Base-by-base conservation (phyloP, 2,329 filamentous ascomycete species). In the Emergomyces orientalis region DNA sequence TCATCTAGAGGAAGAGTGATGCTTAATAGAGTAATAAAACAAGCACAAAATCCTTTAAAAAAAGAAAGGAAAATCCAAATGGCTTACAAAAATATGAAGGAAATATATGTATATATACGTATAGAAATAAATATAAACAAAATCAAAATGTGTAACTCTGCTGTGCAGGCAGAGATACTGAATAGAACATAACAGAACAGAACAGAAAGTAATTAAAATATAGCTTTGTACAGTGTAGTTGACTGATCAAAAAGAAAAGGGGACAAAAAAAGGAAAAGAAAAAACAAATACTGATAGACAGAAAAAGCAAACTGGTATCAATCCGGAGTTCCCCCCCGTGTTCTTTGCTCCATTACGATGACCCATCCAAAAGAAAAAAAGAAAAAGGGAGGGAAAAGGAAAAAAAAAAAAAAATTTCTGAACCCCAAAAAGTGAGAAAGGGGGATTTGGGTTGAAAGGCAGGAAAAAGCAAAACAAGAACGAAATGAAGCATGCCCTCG, bases 231-330 rank as follows among this genome's bases (percentile, higher is more conserved):
- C 37, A 32, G 14, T 8, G n/a, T 22, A 2, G 8, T 13, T 37
- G 32, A 32, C 52, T 49, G 22, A 5, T 55, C 1, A 22, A 30
- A 45, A 37, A 34, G 11, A 17, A 32, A 14, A 34, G 27, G 7
- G n/a, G 11, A 27, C 2, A 30, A 19, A 22, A 11, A 19, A 54
- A 54, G 32, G 6, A 54, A 54, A 41, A 57, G 6, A 19, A 41
- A 37, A 37, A 49, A 61, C 59, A 60, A 58, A 56, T 22, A 63
- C 60, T 47, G 27, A 63, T 37, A 22, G 5, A 62, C 54, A 63
- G 52, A 56, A 57, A 30, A 55, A 61, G 39, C 66, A 67, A 66
- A 64, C 68, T 65, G 65, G 66, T 66, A 62, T 61, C 39, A 56
- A 57, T 45, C 47, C 45, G 25, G 49, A 56, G 47, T 17, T 19